Percentiles rank a stretch among this genome's conserved stretches.
Conservation (phyloP, 768 basidiomycete genomes). For the Mycena pura region DNA sequence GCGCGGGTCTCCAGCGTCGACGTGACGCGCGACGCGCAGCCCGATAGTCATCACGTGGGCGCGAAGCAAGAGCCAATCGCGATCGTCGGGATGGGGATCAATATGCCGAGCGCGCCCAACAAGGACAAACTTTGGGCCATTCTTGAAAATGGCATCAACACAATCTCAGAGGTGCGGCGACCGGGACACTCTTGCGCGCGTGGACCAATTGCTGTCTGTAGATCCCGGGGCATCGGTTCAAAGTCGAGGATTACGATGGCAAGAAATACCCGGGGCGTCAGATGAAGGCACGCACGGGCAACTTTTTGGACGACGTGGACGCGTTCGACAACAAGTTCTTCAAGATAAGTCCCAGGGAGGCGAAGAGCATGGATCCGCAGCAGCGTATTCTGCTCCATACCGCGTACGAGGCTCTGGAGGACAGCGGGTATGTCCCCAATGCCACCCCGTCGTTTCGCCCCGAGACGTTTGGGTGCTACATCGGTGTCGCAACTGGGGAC, state of each 20-base stretch:
- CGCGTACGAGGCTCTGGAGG: conserved; percentile 72
- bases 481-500: conserved; percentile 75
- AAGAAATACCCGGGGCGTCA: conserved; percentile 41
- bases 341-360: conserved; percentile 76
- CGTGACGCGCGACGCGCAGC: not conserved
- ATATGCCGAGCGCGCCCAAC: conserved; percentile 60
- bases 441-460: conserved; percentile 57
- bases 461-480: conserved; percentile 65
- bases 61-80: conserved; percentile 62
- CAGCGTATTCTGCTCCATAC: conserved; percentile 72
- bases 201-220: conserved; percentile 31
- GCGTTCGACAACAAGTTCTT: conserved; percentile 77
- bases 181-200: not conserved
- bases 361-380: conserved; percentile 79
- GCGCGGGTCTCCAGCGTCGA: conserved; percentile 21
- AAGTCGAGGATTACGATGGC: conserved; percentile 46
- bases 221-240: conserved; percentile 70
- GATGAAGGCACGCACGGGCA: conserved; percentile 63
- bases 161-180: conserved; percentile 57
- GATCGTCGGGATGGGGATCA: conserved; percentile 74
- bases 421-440: conserved; percentile 72
- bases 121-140: conserved; percentile 62
- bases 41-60: not conserved
- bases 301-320: conserved; percentile 65
- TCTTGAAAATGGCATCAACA: conserved; percentile 62